Evolutionary conservation across 2,329 filamentous ascomycete species (phyloP), one percentile per base, ranked within the genome.

Genomic region (Hypoxylon sp.): DNA sequence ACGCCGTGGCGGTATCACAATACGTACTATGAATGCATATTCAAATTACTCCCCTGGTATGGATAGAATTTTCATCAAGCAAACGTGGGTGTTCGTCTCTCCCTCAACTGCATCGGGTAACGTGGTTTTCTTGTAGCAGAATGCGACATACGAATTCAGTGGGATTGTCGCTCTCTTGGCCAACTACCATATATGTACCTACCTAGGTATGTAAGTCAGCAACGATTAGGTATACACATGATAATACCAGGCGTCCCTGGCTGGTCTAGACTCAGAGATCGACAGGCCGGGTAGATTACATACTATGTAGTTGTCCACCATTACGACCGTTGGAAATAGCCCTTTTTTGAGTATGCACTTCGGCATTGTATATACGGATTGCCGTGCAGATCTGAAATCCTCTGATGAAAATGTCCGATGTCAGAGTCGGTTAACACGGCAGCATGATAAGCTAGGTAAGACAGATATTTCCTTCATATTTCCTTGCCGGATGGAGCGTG

Each of bases 361-460:
- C 23, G 24, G 31, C 20, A 23, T 10, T 18, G 26, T 21, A 31
- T 37, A 23, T 31, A 33, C 33, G 41, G 35, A n/a, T 29, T 48
- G 47, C 29, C 21, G 41, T 60, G 58, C 43, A 60, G 52, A 54
- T 50, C 43, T 35, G 17, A 27, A 53, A 60, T 56, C 45, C 48
- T 54, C 18, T 40, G 41, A 35, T 42, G 18, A 52, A 56, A 60
- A 48, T 53, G 20, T 35, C 58, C 51, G 52, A 55, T 50, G 53
- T 45, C 45, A 53, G 45, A 47, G 29, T 31, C 17, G 33, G 15
- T 41, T 13, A 40, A n/a, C 13, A 13, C 33, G 35, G 35, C 47
- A 35, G 24, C 20, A 45, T 40, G 37, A 43, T 40, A 41, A 35
- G 38, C 23, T n/a, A 46, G 24, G 48, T 48, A 29, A 18, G 18